Evolutionary conservation across 23 red algal species (phyloP), one percentile per base, ranked within the genome.

Genomic region (Cyanidiococcus yangmingshanensis): DNA sequence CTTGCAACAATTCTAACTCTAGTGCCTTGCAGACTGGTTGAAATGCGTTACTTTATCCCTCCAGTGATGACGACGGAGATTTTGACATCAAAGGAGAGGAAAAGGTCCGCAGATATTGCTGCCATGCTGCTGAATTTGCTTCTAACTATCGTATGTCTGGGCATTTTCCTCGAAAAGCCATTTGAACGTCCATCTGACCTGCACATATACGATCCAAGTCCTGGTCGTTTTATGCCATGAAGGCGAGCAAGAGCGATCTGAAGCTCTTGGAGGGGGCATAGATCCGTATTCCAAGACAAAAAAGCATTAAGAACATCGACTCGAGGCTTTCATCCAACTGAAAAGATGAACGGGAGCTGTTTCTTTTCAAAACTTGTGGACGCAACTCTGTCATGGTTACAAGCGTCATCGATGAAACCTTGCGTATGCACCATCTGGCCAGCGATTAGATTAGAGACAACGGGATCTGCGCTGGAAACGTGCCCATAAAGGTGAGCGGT

Each of bases 211-310:
- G 39, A 92, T 68, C 37, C 71, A 2, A 87, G 83, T 2, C 84
- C 84, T 0, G 89, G 89, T 0, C 79, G 89, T 17, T 87, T 82
- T 38, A 92, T 92, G 89, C 79, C 84, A 71, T 92, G 68, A 87
- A 2, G 38, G 12, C 45, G 45, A 15, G 12, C 21, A 54, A 15
- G 45, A 21, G 21, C 45, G n/a, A n/a, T n/a, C n/a, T n/a, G n/a
- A n/a, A n/a, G n/a, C n/a, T n/a, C n/a, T n/a, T n/a, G n/a, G n/a
- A n/a, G n/a, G n/a, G n/a, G n/a, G n/a, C n/a, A n/a, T n/a, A n/a
- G n/a, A n/a, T n/a, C n/a, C n/a, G n/a, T n/a, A n/a, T n/a, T n/a
- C n/a, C n/a, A n/a, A n/a, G n/a, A n/a, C n/a, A n/a, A n/a, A n/a
- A n/a, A n/a, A n/a, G n/a, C n/a, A n/a, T n/a, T n/a, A n/a, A n/a